Evolutionary conservation across 768 basidiomycete species (phyloP), one percentile per base, ranked within the genome.

Genomic region (Leccinellum rugosiceps): DNA sequence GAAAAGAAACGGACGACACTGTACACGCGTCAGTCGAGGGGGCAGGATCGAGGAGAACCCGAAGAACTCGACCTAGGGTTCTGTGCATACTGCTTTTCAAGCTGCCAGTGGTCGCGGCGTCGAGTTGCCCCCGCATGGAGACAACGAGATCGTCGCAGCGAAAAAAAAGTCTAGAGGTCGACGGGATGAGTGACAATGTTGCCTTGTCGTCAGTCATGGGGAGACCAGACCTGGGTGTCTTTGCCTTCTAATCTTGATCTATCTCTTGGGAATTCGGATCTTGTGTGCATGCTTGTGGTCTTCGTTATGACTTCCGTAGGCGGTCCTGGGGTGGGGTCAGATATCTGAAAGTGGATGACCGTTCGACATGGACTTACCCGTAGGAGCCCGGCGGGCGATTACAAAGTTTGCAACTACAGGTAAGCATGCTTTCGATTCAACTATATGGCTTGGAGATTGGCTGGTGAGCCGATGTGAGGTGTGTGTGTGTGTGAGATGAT

Each of bases 91-190:
- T 38, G n/a, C 49, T 50, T 49, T 8, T 21, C 34, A 25, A 56
- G 32, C n/a, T 32, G 34, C 34, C 35, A 43, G 34, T 15, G 21
- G 23, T 21, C 8, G 51, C 32, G 28, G 43, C 38, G 45, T 64
- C 49, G 60, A 58, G n/a, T 58, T 64, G 65, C 48, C 47, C 4
- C 61, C 62, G 55, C 53, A 61, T 49, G 52, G 47, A 23, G 58
- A 63, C 43, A 15, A 28, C 6, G 46, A 44, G 53, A 46, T 43
- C 51, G 28, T 41, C 25, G 47, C 21, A 53, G 53, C n/a, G 7
- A 32, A 19, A 38, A 14, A 38, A 38, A 38, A 56, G n/a, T 19
- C 64, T 62, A 35, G 5, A 6, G 26, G 19, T 41, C 14, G 28
- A 10, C 23, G 25, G 26, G 41, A 9, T 61, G 49, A 61, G 38